These are phyloP conservation scores for Myxozyma nipponensis DNA, from an alignment of 805 yeast species.

Conservation along the genomic window DNA sequence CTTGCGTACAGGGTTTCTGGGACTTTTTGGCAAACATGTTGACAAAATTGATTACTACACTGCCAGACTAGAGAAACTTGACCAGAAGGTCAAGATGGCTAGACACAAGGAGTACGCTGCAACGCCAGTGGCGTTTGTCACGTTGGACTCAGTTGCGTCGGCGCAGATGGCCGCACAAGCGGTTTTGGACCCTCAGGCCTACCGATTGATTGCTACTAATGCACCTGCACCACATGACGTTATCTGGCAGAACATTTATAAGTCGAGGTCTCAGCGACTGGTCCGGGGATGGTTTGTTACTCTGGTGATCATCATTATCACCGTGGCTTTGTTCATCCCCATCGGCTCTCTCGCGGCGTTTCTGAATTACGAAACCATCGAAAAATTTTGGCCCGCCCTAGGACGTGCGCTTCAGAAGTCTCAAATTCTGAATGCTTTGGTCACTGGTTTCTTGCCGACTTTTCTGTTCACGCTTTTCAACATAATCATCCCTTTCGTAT, in stretches of 20 bases:
- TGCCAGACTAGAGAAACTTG: constrained; percentile 62
- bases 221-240: constrained; percentile 98
- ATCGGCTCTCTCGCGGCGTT: constrained; percentile 81
- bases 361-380: constrained; percentile 71
- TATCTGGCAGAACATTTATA: constrained; percentile 84
- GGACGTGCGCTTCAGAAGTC: constrained; percentile 63
- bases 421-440: constrained; percentile 70
- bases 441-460: constrained; percentile 88
- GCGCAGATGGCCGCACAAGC: constrained; percentile 98
- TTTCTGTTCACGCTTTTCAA: constrained; percentile 84
- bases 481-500: constrained; percentile 76
- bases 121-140: constrained; percentile 87
- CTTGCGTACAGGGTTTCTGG: constrained; percentile 56
- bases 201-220: constrained; percentile 70
- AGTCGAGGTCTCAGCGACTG: constrained; percentile 69
- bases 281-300: constrained; percentile 63
- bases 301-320: constrained; percentile 58
- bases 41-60: constrained; percentile 82
- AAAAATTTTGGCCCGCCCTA: constrained; percentile 75
- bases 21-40: constrained; percentile 61
- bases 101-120: constrained; percentile 69
- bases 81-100: constrained; percentile 62
- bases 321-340: constrained; percentile 74
- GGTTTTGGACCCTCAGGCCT: constrained; percentile 82
- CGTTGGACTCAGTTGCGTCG: constrained; percentile 91